Evolutionary conservation across 768 basidiomycete species (phyloP), one percentile per base, ranked within the genome.

Genomic region (Sistotremastrum suecicum): DNA sequence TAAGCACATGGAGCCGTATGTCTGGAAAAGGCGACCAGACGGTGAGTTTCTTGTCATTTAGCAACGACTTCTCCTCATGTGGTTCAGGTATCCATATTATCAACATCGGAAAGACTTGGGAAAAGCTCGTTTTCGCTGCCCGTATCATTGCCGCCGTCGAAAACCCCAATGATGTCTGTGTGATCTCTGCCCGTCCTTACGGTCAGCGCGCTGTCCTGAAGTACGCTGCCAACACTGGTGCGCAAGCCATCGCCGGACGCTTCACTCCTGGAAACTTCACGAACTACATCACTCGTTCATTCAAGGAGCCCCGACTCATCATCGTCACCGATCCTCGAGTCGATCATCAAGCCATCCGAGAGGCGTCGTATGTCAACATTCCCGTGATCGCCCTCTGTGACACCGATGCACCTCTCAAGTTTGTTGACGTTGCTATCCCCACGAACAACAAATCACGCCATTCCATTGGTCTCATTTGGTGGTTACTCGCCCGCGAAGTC

Each of bases 81-180:
- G 33, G 10, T 45, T 28, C 64, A 95, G 92, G 92, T 54, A 88
- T 97, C 66, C 83, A 99, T 71, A 70, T 99, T 61, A 66, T 97
- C 58, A 95, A 98, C 80, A 84, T 98, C 55, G 95, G 95, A 61
- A 99, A 98, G 78, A 99, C 94, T 53, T 98, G 92, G 92, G 94
- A 97, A 69, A 99, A 99, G 68, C 78, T 99, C 54, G 91, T 98
- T 53, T 76, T 99, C 57, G 95, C 95, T 49, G 95, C 95, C 51
- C 89, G 95, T 63, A 77, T 98, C 59, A 92, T 98, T 58, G 92
- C 92, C 56, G 84, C 91, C 45, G 82, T 97, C 59, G 92, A 97
- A 67, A 98, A 97, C 77, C 94, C 94, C 53, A 83, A 86, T 66
- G 94, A 99, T 65, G 78, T 99, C 59, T 89, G 86, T 67, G 95